Evolutionary conservation across 768 basidiomycete genomes (phyloP).

Genomic region (Phaeotremella fagi): DNA sequence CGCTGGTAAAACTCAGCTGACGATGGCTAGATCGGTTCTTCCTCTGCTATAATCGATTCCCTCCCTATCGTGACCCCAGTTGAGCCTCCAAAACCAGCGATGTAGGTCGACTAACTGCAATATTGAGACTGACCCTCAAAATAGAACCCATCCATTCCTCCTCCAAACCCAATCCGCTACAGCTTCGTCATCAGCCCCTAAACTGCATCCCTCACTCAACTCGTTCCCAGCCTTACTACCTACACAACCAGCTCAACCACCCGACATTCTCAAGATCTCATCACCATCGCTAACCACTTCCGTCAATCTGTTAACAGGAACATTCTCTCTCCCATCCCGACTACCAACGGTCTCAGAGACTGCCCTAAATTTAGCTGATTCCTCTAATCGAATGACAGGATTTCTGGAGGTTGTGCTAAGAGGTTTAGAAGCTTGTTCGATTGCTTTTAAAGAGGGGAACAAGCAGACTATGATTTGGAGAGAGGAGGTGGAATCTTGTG

Average conservation of each 20-base stretch:
- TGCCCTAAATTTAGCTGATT: constrained; percentile 12
- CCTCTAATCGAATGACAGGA: constrained; percentile 17
- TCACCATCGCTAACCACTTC: neutral
- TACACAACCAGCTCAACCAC: constrained; percentile 1
- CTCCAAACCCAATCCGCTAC: neutral
- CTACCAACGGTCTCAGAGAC: neutral
- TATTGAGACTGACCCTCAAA: neutral
- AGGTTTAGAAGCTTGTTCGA: constrained; percentile 25
- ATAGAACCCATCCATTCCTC: constrained; percentile 24
- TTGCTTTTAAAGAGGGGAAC: constrained; percentile 23
- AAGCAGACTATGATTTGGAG: constrained; percentile 41
- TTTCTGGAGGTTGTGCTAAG: constrained; percentile 23
- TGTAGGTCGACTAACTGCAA: constrained; percentile 12
- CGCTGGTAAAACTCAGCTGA: neutral
- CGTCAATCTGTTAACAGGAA: constrained; percentile 20
- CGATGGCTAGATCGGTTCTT: constrained; percentile 23
- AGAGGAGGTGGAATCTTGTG: constrained; percentile 40
- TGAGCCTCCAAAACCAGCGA: constrained; percentile 30
- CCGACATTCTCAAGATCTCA: constrained; percentile 18
- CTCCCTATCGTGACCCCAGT: constrained; percentile 31
- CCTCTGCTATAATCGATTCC: constrained; percentile 25
- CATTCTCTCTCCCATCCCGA: constrained; percentile 8
- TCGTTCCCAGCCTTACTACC: constrained; percentile 31
- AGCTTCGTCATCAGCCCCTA: constrained; percentile 3
- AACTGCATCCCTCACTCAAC: constrained; percentile 12